Conservation (phyloP, 257 asterid genomes). For the Haberlea rhodopensis region DNA sequence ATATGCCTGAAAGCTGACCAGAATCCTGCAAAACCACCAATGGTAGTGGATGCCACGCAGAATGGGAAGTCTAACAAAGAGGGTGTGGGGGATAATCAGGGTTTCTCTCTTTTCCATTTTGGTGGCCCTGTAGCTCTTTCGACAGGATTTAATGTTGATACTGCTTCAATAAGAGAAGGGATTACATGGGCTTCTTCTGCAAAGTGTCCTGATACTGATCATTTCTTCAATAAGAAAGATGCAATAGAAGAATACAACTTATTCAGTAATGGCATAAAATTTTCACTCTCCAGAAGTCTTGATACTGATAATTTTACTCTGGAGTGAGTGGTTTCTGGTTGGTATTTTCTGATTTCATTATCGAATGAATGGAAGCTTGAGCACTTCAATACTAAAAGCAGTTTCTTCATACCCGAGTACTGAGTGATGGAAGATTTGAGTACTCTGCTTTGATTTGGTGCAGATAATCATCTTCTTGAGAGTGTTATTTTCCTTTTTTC, state of each 20-base stretch:
- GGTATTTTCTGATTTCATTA: conserved; percentile 28
- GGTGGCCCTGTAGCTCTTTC: conserved; percentile 86
- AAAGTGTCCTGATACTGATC: conserved; percentile 33
- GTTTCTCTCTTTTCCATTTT: conserved; percentile 92
- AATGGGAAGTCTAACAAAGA: conserved; percentile 40
- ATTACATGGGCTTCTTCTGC: conserved; percentile 31
- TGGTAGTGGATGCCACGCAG: conserved; percentile 35
- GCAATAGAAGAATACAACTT: conserved; percentile 80
- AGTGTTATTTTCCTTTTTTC: conserved; percentile 21
- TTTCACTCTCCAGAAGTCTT: conserved; percentile 70
- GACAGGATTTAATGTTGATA: conserved; percentile 55
- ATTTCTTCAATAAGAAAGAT: conserved; percentile 48
- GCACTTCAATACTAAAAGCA: conserved; percentile 16
- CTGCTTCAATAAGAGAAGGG: conserved; percentile 45
- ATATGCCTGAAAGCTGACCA: conserved; percentile 30
- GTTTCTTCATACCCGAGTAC: conserved; percentile 11
- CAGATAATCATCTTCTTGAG: conserved; percentile 39
- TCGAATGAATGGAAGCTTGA: conserved; percentile 44
- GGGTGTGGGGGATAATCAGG: conserved; percentile 39
- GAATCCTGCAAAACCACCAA: conserved; percentile 34
- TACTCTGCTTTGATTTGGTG: conserved; percentile 38
- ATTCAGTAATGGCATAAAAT: conserved; percentile 75
- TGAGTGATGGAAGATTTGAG: conserved; percentile 36
- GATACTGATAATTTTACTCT: conserved; percentile 9
- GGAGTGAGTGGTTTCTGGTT: conserved; percentile 30